A percentile compares a stretch with the other conserved stretches of the same genome.
These are phyloP conservation scores for Datisca glomerata DNA, from an alignment of 306 rosid genomes.

Conservation along the genomic window DNA sequence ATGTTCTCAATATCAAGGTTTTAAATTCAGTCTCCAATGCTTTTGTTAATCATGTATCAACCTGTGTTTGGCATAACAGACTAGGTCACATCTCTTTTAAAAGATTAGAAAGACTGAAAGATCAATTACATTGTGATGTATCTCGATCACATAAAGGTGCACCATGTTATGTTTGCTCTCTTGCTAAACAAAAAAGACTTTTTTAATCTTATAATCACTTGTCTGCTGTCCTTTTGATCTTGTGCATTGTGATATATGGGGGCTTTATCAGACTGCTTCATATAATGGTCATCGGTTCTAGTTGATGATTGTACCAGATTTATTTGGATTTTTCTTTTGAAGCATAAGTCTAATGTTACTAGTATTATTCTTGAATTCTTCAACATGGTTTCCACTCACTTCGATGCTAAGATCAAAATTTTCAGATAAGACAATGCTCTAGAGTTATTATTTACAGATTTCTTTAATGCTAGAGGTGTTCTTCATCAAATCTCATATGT, in stretches of 20 bases:
- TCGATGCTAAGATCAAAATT: neutral
- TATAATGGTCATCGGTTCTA: neutral
- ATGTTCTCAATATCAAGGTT: neutral
- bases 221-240: neutral
- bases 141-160: neutral
- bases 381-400: neutral
- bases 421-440: neutral
- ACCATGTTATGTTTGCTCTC: neutral
- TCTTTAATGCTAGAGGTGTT: neutral
- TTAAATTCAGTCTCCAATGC: neutral
- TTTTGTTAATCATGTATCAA: neutral
- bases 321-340: neutral
- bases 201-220: neutral
- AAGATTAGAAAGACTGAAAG: neutral
- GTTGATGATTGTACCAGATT: slow-evolving; percentile 19
- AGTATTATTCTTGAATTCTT: neutral
- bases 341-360: neutral
- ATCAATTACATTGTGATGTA: neutral
- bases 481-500: too few species aligned
- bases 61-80: neutral
- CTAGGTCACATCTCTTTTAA: neutral
- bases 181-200: neutral
- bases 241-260: too few species aligned
- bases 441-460: neutral
- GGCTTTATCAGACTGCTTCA: neutral